Base-by-base conservation (phyloP, 2,329 filamentous ascomycete genomes). In the Alternaria angustiovoidea region DNA sequence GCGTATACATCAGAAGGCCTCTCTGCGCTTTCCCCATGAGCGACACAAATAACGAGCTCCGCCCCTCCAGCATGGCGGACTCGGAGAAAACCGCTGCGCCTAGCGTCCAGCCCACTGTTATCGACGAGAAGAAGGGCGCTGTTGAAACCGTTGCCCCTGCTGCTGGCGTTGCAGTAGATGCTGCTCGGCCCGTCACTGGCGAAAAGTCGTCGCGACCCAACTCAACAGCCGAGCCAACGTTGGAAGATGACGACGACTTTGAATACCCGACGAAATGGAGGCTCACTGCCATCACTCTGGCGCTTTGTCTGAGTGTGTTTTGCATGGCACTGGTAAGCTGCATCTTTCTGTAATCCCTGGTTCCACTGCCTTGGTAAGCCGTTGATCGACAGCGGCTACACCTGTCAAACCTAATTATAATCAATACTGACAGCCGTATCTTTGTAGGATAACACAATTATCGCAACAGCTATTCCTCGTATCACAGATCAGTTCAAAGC, bases 401-500 rank as follows among this genome's bases (percentile, higher is more conserved):
- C 32, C n/a, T 49, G 36, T 49, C 34, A 51, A 28, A 51, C 44
- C 24, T 20, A 22, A 38, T 6, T 24, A 30, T 8, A 20, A 32
- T 11, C 5, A 34, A 32, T 8, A 34, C 54, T 61, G 32, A 61
- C 54, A 44, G 12, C 18, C 32, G 5, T 41, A 16, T 22, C 20
- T 43, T 16, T 36, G 16, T 39, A 77, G 74, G 80, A 83, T 69
- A 81, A 81, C 61, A 83, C 81, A n/a, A 83, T 83, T 60, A 81
- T 84, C 44, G 76, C 78, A 12, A 83, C 81, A 2, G 82, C 82
- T 5, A 83, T 84, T 47, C 81, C 82, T 11, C 72, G 74, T 26
- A 84, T 84, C 61, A 83, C 82, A 2, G 79, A 83, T 73, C 73
- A 83, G 51, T 83, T 82, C 72, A 74, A 81, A 20, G 75, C 80